These are phyloP conservation scores for Penicillium sp. DNA, from an alignment of 2,329 filamentous ascomycete species.

Conservation along the genomic window DNA sequence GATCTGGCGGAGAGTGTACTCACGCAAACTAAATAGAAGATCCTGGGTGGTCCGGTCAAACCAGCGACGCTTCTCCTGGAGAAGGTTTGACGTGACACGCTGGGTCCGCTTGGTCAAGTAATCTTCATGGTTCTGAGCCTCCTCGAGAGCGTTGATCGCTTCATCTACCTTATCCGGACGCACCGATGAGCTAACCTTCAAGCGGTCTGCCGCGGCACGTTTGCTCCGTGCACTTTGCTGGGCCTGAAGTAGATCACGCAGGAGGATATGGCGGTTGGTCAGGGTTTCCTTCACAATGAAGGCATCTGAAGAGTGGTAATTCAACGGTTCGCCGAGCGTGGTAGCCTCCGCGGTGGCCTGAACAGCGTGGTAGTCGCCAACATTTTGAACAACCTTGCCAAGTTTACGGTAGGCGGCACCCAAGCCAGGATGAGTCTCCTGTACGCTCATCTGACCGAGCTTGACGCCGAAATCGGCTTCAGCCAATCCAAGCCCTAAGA, in stretches of 20 bases:
- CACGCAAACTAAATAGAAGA: constrained; percentile 75
- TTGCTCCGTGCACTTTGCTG: constrained; percentile 81
- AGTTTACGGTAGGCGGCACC: constrained; percentile 91
- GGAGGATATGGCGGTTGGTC: constrained; percentile 94
- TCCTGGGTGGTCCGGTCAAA: constrained; percentile 83
- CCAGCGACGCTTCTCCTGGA: constrained; percentile 87
- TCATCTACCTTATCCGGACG: constrained; percentile 96
- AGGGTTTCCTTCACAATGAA: constrained; percentile 98
- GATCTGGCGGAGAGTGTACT: constrained; percentile 92
- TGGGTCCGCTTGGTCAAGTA: constrained; percentile 82
- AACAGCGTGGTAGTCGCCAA: constrained; percentile 91
- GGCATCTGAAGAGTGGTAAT: constrained; percentile 91
- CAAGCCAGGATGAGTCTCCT: constrained; percentile 86
- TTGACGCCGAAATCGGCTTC: constrained; percentile 94
- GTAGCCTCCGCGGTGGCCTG: constrained; percentile 96
- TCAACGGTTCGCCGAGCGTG: constrained; percentile 86
- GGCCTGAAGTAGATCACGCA: constrained; percentile 87
- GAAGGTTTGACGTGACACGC: constrained; percentile 81
- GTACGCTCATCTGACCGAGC: constrained; percentile 77
- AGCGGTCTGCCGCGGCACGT: constrained; percentile 78
- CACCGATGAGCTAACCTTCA: constrained; percentile 83
- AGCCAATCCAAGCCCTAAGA: constrained; percentile 76
- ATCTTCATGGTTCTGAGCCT: constrained; percentile 76
- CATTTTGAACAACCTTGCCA: constrained; percentile 86
- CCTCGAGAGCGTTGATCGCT: constrained; percentile 85